Percentiles rank a stretch among this genome's conserved stretches.
Conservation (phyloP, 441 rosid species). For the Geranium incanum region DNA sequence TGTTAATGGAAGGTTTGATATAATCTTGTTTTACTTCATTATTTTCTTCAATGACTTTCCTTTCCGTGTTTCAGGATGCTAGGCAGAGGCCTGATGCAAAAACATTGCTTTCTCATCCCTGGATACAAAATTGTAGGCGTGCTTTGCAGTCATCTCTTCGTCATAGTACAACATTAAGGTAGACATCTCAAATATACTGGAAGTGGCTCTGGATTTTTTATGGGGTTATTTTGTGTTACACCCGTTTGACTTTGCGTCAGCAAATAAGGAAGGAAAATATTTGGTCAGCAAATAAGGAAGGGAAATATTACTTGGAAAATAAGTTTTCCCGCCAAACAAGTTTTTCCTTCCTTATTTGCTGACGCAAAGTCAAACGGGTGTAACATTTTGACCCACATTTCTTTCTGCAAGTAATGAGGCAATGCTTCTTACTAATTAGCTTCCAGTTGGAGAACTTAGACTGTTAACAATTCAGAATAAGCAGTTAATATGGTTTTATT, state of each 20-base stretch:
- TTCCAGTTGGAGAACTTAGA: slow-evolving; percentile 2
- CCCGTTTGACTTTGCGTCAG: too few relatives aligned
- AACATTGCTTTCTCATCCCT: slow-evolving; percentile 92
- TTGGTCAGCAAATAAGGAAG: too few relatives aligned
- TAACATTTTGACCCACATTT: background rate
- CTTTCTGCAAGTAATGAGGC: slow-evolving; percentile 5
- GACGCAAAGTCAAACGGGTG: too few relatives aligned
- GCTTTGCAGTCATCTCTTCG: slow-evolving; percentile 82
- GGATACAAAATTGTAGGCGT: slow-evolving; percentile 89
- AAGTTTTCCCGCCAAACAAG: too few relatives aligned
- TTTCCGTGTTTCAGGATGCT: slow-evolving; percentile 62
- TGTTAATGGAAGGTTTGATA: background rate
- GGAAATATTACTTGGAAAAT: too few relatives aligned
- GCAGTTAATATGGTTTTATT: slow-evolving; percentile 1
- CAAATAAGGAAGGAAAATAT: too few relatives aligned
- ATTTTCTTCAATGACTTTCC: slow-evolving; percentile 12
- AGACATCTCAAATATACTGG: slow-evolving; percentile 4
- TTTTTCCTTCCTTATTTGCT: too few relatives aligned
- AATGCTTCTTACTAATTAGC: background rate
- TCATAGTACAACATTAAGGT: slow-evolving; percentile 76
- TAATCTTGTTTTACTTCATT: background rate
- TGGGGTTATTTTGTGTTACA: slow-evolving; percentile 8
- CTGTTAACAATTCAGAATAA: background rate
- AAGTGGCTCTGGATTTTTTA: slow-evolving; percentile 2
- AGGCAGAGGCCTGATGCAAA: slow-evolving; percentile 98